phyloP scores from a whole-genome alignment of 2,329 filamentous ascomycete genomes.

The Aspergillus nomiae region DNA sequence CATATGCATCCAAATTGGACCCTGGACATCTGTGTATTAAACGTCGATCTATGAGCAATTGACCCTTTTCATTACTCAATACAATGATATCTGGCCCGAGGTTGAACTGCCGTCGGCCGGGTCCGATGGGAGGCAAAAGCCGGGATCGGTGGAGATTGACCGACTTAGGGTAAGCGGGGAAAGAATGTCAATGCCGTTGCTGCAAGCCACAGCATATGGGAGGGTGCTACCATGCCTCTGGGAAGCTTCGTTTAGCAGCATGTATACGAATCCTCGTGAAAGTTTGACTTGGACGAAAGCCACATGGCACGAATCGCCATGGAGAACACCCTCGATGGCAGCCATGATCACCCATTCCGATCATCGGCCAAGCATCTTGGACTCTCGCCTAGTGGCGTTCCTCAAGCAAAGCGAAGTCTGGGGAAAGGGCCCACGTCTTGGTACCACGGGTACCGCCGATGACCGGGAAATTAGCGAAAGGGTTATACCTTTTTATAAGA shows the following conservation, averaged over 20 bases:
- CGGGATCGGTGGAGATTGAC: neutral
- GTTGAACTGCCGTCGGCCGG: slow-evolving; percentile 8
- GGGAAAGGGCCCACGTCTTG: slow-evolving; percentile 12
- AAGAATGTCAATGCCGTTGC: neutral
- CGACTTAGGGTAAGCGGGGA: slow-evolving; percentile 3
- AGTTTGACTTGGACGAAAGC: neutral
- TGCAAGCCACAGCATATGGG: neutral
- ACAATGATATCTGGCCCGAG: slow-evolving; percentile 2
- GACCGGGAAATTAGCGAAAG: neutral
- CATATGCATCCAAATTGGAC: neutral
- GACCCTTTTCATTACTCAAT: neutral
- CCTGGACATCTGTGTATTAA: neutral
- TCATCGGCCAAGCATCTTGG: slow-evolving; percentile 4
- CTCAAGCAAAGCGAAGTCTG: neutral
- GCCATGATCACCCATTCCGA: neutral
- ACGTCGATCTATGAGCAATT: neutral
- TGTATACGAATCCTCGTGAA: neutral
- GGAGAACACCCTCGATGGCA: neutral
- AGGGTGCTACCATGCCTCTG: neutral
- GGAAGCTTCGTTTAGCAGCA: neutral
- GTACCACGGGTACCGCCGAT: slow-evolving; percentile 15
- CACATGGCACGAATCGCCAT: slow-evolving; percentile 2
- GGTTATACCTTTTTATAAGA: slow-evolving; percentile 9
- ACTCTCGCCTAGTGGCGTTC: neutral
- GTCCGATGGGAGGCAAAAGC: slow-evolving; percentile 9